Base-by-base conservation (phyloP, 441 rosid genomes). In the Eruca vesicaria region DNA sequence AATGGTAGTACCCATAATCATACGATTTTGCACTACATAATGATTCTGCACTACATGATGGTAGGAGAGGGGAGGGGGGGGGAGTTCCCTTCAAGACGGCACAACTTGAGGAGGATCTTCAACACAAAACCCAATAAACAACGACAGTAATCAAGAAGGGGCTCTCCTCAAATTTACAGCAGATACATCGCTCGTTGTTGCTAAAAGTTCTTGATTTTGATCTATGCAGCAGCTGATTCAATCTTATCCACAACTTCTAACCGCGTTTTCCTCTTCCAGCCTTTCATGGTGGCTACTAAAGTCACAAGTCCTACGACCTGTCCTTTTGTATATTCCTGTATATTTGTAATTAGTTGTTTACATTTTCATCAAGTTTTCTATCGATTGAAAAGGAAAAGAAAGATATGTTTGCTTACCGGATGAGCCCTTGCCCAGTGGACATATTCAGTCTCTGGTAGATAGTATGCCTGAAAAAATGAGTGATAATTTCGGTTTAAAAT, bases 341-440 rank as follows among this genome's bases (percentile, higher is more conserved):
- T 50, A 50, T 16, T 50, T 48, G 16, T 18, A 9, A 6, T 43
- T 43, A n/a, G 3, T 50, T 50, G 21, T 45, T 45, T 16, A 20
- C 35, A 61, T 26, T 28, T 36, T 53, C 71, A 12, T 70, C 63
- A 23, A 45, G 10, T 32, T 41, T 45, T 50, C 4, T 45, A 50
- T 50, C 56, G 23, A 8, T 50, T 50, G 8, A 50, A 29, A 50
- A 16, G 16, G 55, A 7, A 50, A 18, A 50, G 12, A 20, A 50
- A 50, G 56, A 50, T 16, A 16, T 50, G 53, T n/a, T 53, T 45
- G 55, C 48, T 88, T 85, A 96, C 99, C 56, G 98, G 97, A 64
- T 90, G 99, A 83, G 85, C 88, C n/a, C 93, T 93, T 26, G 97
- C 93, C 98, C 98, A 93, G 74, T 93, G 96, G 15, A 92, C 94